Evolutionary conservation across 1,284 basidiomycete genomes (phyloP).

Genomic region (Phellopilus nigrolimitatus): DNA sequence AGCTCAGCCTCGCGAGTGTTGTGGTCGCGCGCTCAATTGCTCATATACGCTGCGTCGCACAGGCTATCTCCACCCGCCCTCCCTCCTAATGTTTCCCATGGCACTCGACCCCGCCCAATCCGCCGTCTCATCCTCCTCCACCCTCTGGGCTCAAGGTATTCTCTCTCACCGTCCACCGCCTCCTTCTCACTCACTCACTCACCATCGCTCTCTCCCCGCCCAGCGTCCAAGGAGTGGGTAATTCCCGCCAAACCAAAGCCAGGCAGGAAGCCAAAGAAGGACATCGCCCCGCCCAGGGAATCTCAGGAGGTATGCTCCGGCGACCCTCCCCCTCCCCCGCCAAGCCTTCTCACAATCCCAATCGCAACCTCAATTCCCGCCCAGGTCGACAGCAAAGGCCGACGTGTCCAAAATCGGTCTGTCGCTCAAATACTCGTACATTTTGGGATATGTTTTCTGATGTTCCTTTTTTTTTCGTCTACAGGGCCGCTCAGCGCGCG

Average conservation of each 20-base stretch:
- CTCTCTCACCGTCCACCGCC: constrained; percentile 17
- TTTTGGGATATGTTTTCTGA: neutral
- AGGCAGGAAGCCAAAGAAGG: constrained; percentile 83
- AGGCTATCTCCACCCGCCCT: constrained; percentile 16
- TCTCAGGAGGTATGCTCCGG: constrained; percentile 43
- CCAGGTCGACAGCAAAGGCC: constrained; percentile 51
- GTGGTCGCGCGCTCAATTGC: too few relatives aligned
- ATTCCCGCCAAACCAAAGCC: constrained; percentile 87
- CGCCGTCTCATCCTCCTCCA: constrained; percentile 38
- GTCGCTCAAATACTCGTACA: constrained; percentile 19
- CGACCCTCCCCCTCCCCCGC: constrained; percentile 19
- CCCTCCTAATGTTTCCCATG: constrained; percentile 28
- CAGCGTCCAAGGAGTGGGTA: constrained; percentile 88
- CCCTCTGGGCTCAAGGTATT: constrained; percentile 50
- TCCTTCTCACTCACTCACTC: constrained; percentile 23
- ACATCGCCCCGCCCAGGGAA: constrained; percentile 37
- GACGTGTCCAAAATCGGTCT: constrained; percentile 75
- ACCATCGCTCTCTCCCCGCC: constrained; percentile 20
- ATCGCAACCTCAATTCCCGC: too few relatives aligned
- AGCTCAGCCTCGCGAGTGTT: too few relatives aligned
- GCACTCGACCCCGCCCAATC: constrained; percentile 27
- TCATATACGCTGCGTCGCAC: constrained; percentile 21
- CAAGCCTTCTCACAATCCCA: constrained; percentile 23
- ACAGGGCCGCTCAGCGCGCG: constrained; percentile 84
- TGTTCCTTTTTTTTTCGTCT: constrained; percentile 19